phyloP scores from a whole-genome alignment of 192 early-diverging fungal genomes.

The Spinellus fusiger region DNA sequence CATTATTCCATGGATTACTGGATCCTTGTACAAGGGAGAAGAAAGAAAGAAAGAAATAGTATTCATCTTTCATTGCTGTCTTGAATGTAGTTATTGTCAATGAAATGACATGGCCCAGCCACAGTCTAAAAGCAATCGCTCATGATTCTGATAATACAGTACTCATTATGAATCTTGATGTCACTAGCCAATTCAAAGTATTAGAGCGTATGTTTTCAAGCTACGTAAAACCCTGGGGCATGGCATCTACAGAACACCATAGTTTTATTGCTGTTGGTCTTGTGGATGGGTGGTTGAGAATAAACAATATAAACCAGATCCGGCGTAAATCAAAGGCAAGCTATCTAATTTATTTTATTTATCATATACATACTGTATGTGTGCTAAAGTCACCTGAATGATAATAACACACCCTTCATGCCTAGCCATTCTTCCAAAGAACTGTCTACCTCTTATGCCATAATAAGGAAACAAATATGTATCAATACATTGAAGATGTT shows the following conservation, averaged over 20 bases:
- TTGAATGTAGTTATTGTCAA: not conserved
- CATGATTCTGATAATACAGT: too few species aligned
- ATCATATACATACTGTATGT: not conserved
- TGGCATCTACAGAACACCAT: constrained; percentile 1
- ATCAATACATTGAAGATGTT: constrained; percentile 21
- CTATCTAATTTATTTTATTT: not conserved
- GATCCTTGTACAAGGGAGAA: too few species aligned
- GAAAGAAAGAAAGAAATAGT: not conserved
- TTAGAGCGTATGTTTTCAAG: not conserved
- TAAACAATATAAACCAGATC: constrained; percentile 7
- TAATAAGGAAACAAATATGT: constrained; percentile 1
- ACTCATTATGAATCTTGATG: not conserved
- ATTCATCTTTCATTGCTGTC: not conserved
- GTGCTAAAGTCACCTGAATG: not conserved
- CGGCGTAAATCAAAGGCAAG: constrained; percentile 8
- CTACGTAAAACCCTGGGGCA: not conserved
- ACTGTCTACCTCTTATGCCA: constrained; percentile 15
- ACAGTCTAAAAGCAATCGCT: too few species aligned
- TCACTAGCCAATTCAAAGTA: not conserved
- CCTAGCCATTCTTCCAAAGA: not conserved
- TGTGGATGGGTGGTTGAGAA: constrained; percentile 13
- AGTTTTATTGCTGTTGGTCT: not conserved
- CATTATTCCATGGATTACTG: too few species aligned
- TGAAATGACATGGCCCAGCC: not conserved
- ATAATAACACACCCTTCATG: not conserved